phyloP scores from a whole-genome alignment of 1,284 basidiomycete genomes.

The Sanguinoderma infundibulare region DNA sequence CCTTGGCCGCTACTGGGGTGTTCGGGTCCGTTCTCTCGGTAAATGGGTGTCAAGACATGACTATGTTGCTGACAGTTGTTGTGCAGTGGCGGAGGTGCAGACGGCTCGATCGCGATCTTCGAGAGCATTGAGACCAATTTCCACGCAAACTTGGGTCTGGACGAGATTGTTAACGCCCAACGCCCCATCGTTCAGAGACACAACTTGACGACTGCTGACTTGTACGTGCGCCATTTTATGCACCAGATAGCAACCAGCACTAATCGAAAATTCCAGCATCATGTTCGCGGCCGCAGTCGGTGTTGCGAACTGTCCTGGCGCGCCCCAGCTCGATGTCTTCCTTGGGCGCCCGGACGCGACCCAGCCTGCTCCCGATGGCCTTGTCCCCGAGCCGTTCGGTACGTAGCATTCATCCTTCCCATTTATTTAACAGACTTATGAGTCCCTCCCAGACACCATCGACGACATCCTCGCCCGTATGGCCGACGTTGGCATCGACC shows the following conservation, averaged over 20 bases:
- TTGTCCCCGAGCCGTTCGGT: conserved; percentile 45
- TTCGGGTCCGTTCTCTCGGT: conserved; percentile 19
- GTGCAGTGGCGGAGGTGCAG: conserved; percentile 31
- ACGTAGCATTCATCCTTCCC: background rate
- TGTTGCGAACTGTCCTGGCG: conserved; percentile 36
- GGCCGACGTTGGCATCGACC: conserved; percentile 34
- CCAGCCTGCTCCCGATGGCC: conserved; percentile 39
- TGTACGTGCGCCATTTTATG: conserved; percentile 5
- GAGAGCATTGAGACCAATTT: conserved; percentile 28
- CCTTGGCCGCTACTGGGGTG: conserved; percentile 21
- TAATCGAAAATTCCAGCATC: conserved; percentile 21
- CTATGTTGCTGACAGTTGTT: background rate
- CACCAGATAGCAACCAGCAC: background rate
- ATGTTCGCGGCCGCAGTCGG: conserved; percentile 37
- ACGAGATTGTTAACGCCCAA: background rate
- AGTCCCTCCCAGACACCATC: conserved; percentile 27
- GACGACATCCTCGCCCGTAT: conserved; percentile 32
- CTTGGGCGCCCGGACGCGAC: conserved; percentile 35
- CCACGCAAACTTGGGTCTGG: conserved; percentile 33
- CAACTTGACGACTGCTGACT: conserved; percentile 33
- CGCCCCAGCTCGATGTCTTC: conserved; percentile 36
- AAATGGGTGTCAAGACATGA: background rate
- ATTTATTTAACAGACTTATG: background rate
- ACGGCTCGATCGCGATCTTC: conserved; percentile 32
- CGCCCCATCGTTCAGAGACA: conserved; percentile 29